Conservation (phyloP, 1,284 basidiomycete species). For the Apiotrichum montevideense region DNA sequence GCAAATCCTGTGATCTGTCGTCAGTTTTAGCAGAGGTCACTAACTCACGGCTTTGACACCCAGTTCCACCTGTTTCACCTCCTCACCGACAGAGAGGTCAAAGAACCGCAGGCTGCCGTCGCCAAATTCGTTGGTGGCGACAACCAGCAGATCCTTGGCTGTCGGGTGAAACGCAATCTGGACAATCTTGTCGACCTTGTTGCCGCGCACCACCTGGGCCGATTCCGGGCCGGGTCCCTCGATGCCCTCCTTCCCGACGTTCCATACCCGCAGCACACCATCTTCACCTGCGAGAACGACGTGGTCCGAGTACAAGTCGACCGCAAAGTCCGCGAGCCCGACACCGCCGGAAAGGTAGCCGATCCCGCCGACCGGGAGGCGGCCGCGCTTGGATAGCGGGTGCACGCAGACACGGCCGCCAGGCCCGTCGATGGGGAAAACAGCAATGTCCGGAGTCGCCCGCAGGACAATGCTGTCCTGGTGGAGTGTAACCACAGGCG, state of each 20-base stretch:
- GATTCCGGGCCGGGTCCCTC: constrained; percentile 36
- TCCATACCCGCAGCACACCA: constrained; percentile 44
- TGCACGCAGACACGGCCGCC: constrained; percentile 49
- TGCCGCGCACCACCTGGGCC: constrained; percentile 26
- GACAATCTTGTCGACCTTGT: constrained; percentile 43
- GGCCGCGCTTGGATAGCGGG: constrained; percentile 41
- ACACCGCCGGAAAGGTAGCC: constrained; percentile 43
- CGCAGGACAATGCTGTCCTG: constrained; percentile 45
- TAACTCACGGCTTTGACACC: constrained; percentile 25
- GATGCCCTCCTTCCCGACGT: constrained; percentile 29
- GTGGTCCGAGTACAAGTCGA: constrained; percentile 35
- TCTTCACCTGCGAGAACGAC: constrained; percentile 48
- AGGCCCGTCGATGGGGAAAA: constrained; percentile 49
- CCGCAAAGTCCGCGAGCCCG: constrained; percentile 45
- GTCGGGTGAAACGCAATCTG: constrained; percentile 46
- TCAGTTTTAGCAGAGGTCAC: neutral
- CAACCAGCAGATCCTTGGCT: constrained; percentile 42
- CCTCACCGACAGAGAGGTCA: constrained; percentile 28
- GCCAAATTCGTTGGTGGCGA: constrained; percentile 45
- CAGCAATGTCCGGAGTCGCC: constrained; percentile 33
- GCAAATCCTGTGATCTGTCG: constrained; percentile 39
- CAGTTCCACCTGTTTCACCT: constrained; percentile 13
- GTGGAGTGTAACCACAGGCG: constrained; percentile 42
- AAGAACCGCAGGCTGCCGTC: constrained; percentile 40
- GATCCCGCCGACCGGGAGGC: constrained; percentile 40